These are phyloP conservation scores for Podospora tetraspora DNA, from an alignment of 495 filamentous ascomycete species.

Conservation along the genomic window DNA sequence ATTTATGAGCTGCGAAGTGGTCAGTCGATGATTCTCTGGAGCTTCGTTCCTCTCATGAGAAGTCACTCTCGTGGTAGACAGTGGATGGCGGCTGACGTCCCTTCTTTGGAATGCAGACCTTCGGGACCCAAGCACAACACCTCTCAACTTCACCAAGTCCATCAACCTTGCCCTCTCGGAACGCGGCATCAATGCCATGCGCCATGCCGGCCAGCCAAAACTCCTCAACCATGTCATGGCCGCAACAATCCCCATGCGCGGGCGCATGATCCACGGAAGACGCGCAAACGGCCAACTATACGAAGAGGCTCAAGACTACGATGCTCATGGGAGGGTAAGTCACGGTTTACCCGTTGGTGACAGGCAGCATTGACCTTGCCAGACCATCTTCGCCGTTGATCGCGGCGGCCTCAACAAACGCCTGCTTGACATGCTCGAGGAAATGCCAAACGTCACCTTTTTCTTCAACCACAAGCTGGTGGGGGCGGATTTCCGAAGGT, in stretches of 20 bases:
- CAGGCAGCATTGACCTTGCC: not conserved
- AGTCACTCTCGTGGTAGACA: not conserved
- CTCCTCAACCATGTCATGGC: slow-evolving; percentile 67
- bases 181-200: slow-evolving; percentile 85
- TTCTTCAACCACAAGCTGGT: slow-evolving; percentile 90
- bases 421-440: slow-evolving; percentile 78
- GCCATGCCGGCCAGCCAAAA: slow-evolving; percentile 53
- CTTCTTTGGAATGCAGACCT: slow-evolving; percentile 53
- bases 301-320: slow-evolving; percentile 80
- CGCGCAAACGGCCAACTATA: slow-evolving; percentile 59
- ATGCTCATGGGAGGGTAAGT: slow-evolving; percentile 77
- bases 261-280: slow-evolving; percentile 92
- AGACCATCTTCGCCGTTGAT: slow-evolving; percentile 57
- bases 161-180: slow-evolving; percentile 96
- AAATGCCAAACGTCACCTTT: slow-evolving; percentile 78
- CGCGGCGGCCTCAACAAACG: slow-evolving; percentile 76
- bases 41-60: not conserved
- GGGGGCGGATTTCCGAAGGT: slow-evolving; percentile 72
- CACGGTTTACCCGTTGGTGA: slow-evolving; percentile 3
- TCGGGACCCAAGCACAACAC: slow-evolving; percentile 72
- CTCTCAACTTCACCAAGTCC: slow-evolving; percentile 93
- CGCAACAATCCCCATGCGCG: slow-evolving; percentile 85
- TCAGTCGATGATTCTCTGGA: slow-evolving; percentile 42
- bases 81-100: slow-evolving; percentile 7
- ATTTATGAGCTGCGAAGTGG: slow-evolving; percentile 91